Evolutionary conservation across 106 monocot genomes (phyloP).

Genomic region (Phalaenopsis equestris): DNA sequence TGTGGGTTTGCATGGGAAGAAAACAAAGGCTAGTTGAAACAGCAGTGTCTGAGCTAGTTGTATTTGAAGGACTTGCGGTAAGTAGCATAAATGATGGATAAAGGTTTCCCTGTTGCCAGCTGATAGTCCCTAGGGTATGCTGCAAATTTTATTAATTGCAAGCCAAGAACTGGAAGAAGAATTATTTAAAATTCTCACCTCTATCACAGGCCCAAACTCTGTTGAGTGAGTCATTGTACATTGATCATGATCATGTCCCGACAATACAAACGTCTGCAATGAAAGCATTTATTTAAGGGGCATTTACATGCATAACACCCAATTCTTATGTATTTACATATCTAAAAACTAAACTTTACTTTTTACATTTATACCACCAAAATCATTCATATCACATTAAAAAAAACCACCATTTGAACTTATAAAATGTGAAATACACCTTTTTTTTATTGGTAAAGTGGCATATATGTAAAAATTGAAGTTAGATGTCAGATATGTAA

Average conservation of each 20-base stretch:
- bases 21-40: conserved; percentile 74
- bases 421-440: no score
- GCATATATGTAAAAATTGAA: no score
- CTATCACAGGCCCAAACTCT: conserved; percentile 48
- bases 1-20: conserved; percentile 89
- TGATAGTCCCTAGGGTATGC: conserved; percentile 91
- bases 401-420: no score
- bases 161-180: background rate
- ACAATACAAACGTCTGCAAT: conserved; percentile 73
- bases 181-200: conserved; percentile 37
- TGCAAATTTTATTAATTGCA: conserved; percentile 41
- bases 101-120: conserved; percentile 94
- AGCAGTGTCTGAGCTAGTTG: conserved; percentile 15
- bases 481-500: no score
- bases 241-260: conserved; percentile 99
- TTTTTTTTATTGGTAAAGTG: no score
- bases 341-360: no score
- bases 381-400: no score
- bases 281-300: conserved; percentile 3
- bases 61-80: conserved; percentile 30
- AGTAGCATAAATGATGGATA: conserved; percentile 98
- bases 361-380: no score
- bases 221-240: conserved; percentile 76
- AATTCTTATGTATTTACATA: no score
- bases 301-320: no score